Evolutionary conservation across 2,329 filamentous ascomycete species (phyloP).

Genomic region (Ophiostoma triangulosporum): DNA sequence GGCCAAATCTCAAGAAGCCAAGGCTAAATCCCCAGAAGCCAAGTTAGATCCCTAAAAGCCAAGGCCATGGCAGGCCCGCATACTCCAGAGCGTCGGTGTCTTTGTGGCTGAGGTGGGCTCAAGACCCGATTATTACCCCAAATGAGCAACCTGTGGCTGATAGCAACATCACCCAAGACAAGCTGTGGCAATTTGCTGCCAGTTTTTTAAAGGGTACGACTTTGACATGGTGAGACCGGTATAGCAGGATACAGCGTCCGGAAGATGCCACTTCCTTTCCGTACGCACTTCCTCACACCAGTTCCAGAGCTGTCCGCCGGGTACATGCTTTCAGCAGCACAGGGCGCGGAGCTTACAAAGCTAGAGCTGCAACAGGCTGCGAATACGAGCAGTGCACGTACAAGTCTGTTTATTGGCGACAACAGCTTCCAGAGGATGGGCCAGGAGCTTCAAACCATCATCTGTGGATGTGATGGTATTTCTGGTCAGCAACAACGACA

Average conservation of each 20-base stretch:
- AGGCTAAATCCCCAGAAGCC: too few relatives aligned
- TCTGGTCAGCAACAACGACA: not conserved
- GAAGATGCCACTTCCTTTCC: not conserved
- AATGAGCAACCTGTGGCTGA: not conserved
- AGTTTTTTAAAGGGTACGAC: not conserved
- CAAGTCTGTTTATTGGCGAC: not conserved
- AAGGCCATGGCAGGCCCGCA: too few relatives aligned
- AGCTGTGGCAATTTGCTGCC: not conserved
- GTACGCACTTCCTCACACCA: not conserved
- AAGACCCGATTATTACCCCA: not conserved
- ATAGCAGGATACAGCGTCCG: not conserved
- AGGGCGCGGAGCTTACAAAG: not conserved
- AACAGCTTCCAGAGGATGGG: not conserved
- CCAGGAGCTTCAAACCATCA: not conserved
- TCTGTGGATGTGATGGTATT: not conserved
- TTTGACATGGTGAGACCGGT: not conserved
- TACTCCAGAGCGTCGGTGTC: too few relatives aligned
- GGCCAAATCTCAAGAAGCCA: too few relatives aligned
- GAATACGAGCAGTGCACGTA: not conserved
- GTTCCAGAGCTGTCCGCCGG: not conserved
- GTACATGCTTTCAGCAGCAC: not conserved
- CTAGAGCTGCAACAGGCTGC: not conserved
- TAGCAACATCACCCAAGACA: not conserved
- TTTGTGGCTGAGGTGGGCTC: too few relatives aligned
- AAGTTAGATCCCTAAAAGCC: too few relatives aligned